Evolutionary conservation across 2,329 filamentous ascomycete genomes (phyloP).

Genomic region (Aspergillus persii): DNA sequence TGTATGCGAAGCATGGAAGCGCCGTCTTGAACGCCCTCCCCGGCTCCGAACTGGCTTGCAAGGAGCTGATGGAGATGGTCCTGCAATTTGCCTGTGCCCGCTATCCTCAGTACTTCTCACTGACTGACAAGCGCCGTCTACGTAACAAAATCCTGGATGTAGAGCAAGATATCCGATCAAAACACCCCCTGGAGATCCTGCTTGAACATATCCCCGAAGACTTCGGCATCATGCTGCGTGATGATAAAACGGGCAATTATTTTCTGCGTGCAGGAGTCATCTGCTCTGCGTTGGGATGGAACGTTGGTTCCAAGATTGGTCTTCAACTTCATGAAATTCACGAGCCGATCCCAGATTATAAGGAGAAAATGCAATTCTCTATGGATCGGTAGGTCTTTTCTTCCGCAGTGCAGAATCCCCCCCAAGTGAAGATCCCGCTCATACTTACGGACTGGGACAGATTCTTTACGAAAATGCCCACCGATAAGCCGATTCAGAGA

Average conservation of each 20-base stretch:
- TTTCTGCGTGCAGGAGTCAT: slow-evolving; percentile 72
- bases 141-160: slow-evolving; percentile 68
- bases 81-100: slow-evolving; percentile 75
- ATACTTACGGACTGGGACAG: slow-evolving; percentile 39
- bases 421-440: too few species aligned
- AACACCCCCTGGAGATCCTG: slow-evolving; percentile 66
- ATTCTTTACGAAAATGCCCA: slow-evolving; percentile 77
- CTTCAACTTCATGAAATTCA: slow-evolving; percentile 70
- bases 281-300: slow-evolving; percentile 80
- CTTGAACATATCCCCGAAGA: slow-evolving; percentile 81
- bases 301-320: slow-evolving; percentile 70
- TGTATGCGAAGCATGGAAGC: slow-evolving; percentile 63
- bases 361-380: slow-evolving; percentile 81
- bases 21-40: slow-evolving; percentile 67
- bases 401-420: background rate
- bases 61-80: slow-evolving; percentile 84
- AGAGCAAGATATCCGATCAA: slow-evolving; percentile 58
- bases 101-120: slow-evolving; percentile 72
- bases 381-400: slow-evolving; percentile 67
- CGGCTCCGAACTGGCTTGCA: slow-evolving; percentile 74
- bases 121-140: slow-evolving; percentile 57
- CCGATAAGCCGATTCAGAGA: slow-evolving; percentile 73
- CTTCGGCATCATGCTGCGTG: slow-evolving; percentile 72
- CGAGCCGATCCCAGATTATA: slow-evolving; percentile 73
- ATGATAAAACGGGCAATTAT: slow-evolving; percentile 70